Percentiles rank a stretch among this genome's conserved stretches.
These are phyloP conservation scores for Trichosporon sp. DNA, from an alignment of 1,284 basidiomycete genomes.

Conservation along the genomic window DNA sequence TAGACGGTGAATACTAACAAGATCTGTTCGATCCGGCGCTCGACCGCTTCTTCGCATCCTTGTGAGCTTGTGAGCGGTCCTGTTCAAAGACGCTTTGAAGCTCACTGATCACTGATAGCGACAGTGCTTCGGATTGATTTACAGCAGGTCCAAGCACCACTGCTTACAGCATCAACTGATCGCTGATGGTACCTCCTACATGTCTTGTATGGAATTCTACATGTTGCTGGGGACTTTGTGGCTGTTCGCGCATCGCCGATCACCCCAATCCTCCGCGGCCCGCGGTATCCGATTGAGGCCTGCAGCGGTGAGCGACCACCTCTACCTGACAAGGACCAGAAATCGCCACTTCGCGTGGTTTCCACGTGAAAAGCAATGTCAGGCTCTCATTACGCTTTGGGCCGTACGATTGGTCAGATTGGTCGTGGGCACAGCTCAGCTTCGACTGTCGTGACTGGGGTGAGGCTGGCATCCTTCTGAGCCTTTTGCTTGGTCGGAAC, in stretches of 20 bases:
- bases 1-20: neutral
- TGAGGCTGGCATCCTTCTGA: conserved; percentile 10
- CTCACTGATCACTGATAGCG: neutral
- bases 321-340: neutral
- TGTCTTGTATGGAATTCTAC: no score
- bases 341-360: conserved; percentile 4
- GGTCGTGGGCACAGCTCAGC: neutral
- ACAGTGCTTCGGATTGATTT: neutral
- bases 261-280: no score
- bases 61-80: neutral
- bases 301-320: neutral
- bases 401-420: conserved; percentile 15
- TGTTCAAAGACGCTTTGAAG: no score
- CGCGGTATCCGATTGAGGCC: no score
- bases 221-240: no score
- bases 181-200: no score
- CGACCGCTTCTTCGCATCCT: neutral
- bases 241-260: neutral
- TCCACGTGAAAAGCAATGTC: neutral
- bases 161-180: no score
- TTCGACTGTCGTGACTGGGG: neutral
- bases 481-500: conserved; percentile 19
- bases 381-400: neutral
- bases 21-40: neutral
- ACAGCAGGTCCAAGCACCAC: no score